These are phyloP conservation scores for Gracilaria caudata DNA, from an alignment of 23 red algal species.

Conservation along the genomic window DNA sequence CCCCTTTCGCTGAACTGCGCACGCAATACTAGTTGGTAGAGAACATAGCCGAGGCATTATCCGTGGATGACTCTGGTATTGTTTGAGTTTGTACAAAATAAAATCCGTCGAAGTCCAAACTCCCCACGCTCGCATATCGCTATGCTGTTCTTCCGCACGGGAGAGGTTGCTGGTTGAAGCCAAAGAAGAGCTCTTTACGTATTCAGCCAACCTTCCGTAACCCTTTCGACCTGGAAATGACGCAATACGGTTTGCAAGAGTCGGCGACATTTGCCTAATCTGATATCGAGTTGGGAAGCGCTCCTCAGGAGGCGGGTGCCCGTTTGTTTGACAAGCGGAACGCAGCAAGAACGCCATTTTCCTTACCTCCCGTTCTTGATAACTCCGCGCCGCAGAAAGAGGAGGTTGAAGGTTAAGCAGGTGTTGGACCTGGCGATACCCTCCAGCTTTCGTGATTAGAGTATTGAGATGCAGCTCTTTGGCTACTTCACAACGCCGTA, in stretches of 20 bases:
- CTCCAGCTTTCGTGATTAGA: constrained; percentile 21
- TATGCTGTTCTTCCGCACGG: background rate
- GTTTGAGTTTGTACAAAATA: background rate
- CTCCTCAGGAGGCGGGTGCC: background rate
- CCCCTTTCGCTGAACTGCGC: constrained; percentile 1
- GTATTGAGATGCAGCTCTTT: background rate
- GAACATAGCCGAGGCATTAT: constrained; percentile 28
- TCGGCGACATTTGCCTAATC: constrained; percentile 9
- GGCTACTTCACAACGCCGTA: constrained; percentile 33
- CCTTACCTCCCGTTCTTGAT: background rate
- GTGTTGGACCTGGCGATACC: constrained; percentile 14
- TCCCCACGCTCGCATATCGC: background rate
- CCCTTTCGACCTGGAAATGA: constrained; percentile 31
- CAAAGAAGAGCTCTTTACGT: background rate
- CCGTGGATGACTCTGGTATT: constrained; percentile 24
- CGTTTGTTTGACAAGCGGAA: background rate
- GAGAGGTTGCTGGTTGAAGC: background rate
- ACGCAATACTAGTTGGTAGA: constrained; percentile 12
- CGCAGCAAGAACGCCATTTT: constrained; percentile 13
- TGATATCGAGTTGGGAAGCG: constrained; percentile 6
- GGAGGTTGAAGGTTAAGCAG: background rate
- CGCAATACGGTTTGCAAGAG: constrained; percentile 34
- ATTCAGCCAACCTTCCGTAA: constrained; percentile 8
- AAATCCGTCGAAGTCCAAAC: constrained; percentile 11
- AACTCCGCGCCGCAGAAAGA: background rate